Evolutionary conservation across 768 basidiomycete genomes (phyloP).

Genomic region (Guyanaporus albipodus): DNA sequence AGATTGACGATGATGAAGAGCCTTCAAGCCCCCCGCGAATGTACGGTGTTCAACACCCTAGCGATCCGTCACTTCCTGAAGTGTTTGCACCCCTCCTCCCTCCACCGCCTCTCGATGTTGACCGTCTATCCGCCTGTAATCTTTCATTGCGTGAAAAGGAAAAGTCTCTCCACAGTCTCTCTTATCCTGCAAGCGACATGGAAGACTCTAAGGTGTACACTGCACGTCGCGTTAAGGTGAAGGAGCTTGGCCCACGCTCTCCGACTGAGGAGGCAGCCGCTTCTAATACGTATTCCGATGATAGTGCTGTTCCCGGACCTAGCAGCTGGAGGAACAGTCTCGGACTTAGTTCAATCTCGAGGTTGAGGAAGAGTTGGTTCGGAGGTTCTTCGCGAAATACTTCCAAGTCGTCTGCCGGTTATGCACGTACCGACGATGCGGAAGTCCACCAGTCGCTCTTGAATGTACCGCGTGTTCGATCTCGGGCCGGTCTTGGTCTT

Average conservation of each 20-base stretch:
- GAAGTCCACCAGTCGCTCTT: conserved; percentile 44
- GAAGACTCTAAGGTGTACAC: conserved; percentile 33
- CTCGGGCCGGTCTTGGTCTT: conserved; percentile 36
- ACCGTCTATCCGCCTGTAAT: conserved; percentile 25
- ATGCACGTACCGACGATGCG: conserved; percentile 38
- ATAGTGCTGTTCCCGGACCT: conserved; percentile 24
- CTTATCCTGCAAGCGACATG: conserved; percentile 32
- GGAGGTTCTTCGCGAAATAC: conserved; percentile 29
- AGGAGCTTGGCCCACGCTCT: conserved; percentile 28
- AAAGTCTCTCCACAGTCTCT: conserved; percentile 31
- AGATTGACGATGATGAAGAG: conserved; percentile 34
- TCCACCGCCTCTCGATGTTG: conserved; percentile 36
- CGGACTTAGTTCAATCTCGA: conserved; percentile 47
- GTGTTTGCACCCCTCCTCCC: conserved; percentile 36
- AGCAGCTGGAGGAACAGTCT: conserved; percentile 35
- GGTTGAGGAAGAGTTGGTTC: conserved; percentile 61
- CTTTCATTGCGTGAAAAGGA: conserved; percentile 31
- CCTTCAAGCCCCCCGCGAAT: conserved; percentile 26
- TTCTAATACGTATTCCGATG: conserved; percentile 16
- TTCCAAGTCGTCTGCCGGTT: conserved; percentile 27
- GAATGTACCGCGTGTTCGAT: conserved; percentile 16
- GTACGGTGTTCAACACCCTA: conserved; percentile 20
- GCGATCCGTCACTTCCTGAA: conserved; percentile 25
- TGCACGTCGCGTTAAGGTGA: conserved; percentile 39
- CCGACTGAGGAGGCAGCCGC: conserved; percentile 18